These are phyloP conservation scores for Warburgia ugandensis DNA, from an alignment of 164 flowering plant genomes.

Conservation along the genomic window DNA sequence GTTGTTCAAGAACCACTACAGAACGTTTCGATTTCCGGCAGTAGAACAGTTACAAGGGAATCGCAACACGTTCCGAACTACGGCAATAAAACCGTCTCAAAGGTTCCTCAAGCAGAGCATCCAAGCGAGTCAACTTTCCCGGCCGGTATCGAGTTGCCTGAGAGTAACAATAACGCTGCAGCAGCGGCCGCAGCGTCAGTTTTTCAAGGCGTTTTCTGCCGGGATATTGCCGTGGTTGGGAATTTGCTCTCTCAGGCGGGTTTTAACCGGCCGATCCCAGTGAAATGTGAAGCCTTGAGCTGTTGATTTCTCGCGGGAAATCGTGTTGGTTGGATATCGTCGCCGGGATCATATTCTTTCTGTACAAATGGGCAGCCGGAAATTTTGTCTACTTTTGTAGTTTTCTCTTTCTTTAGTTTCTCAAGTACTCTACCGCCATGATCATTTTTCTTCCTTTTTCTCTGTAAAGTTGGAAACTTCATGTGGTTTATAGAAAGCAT, in stretches of 20 bases:
- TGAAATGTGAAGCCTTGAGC: slow-evolving; percentile 86
- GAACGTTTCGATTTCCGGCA: no score
- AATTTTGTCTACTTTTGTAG: slow-evolving; percentile 3
- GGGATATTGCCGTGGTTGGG: slow-evolving; percentile 76
- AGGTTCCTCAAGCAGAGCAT: no score
- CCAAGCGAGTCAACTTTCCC: no score
- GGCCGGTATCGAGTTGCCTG: slow-evolving; percentile 3
- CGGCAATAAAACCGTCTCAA: no score
- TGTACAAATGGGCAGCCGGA: slow-evolving; percentile 8
- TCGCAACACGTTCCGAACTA: no score
- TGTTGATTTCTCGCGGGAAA: slow-evolving; percentile 35
- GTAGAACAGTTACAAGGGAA: no score
- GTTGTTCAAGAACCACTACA: no score
- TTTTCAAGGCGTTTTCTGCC: slow-evolving; percentile 81
- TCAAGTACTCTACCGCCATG: not conserved
- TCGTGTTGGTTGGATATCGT: not conserved
- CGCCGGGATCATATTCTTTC: slow-evolving; percentile 1
- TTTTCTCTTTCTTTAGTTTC: not conserved
- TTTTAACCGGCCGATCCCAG: slow-evolving; percentile 57
- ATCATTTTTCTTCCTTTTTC: not conserved
- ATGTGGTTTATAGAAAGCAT: no score
- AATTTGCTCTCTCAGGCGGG: slow-evolving; percentile 63
- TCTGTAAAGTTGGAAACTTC: slow-evolving; percentile 1
- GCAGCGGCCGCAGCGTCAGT: slow-evolving; percentile 22
- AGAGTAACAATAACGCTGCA: slow-evolving; percentile 6